Conservation (phyloP, 202 grass and related monocot species). For the Elaeis oleifera region DNA sequence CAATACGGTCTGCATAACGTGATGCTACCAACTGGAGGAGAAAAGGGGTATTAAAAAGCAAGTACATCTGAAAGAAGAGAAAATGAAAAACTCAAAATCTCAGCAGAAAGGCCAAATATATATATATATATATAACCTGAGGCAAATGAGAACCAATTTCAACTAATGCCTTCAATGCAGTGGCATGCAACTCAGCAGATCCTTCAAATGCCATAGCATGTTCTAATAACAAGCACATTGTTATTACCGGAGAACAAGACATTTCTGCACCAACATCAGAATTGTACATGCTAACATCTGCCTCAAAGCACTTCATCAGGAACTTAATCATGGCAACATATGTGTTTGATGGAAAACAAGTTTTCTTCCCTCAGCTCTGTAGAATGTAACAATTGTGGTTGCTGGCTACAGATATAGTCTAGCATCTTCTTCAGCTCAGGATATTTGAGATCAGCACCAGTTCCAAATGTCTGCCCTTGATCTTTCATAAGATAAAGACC, state of each 20-base stretch:
- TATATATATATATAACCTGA: slow-evolving; percentile 35
- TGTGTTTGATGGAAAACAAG: slow-evolving; percentile 64
- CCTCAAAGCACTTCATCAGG: slow-evolving; percentile 87
- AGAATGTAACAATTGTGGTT: slow-evolving; percentile 55
- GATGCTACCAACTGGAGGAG: slow-evolving; percentile 58
- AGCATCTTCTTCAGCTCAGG: slow-evolving; percentile 59
- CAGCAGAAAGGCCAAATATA: slow-evolving; percentile 3
- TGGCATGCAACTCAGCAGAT: slow-evolving; percentile 75
- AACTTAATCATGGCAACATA: slow-evolving; percentile 87
- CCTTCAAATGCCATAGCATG: slow-evolving; percentile 83
- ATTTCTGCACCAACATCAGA: slow-evolving; percentile 25
- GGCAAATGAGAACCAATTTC: slow-evolving; percentile 62
- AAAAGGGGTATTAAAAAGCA: slow-evolving; percentile 4
- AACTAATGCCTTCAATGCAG: slow-evolving; percentile 84
- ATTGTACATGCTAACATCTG: slow-evolving; percentile 29
- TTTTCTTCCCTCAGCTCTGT: slow-evolving; percentile 41
- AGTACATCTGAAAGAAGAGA: slow-evolving; percentile 13
- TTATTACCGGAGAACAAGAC: slow-evolving; percentile 43
- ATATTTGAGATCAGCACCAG: slow-evolving; percentile 46
- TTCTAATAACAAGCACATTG: slow-evolving; percentile 67
- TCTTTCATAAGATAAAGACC: slow-evolving; percentile 72
- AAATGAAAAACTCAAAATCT: not conserved
- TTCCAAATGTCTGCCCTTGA: slow-evolving; percentile 38
- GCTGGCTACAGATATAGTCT: slow-evolving; percentile 58
- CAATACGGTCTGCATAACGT: slow-evolving; percentile 54